Base-by-base conservation (phyloP, 2,329 filamentous ascomycete genomes). In the Fusarium sp. region DNA sequence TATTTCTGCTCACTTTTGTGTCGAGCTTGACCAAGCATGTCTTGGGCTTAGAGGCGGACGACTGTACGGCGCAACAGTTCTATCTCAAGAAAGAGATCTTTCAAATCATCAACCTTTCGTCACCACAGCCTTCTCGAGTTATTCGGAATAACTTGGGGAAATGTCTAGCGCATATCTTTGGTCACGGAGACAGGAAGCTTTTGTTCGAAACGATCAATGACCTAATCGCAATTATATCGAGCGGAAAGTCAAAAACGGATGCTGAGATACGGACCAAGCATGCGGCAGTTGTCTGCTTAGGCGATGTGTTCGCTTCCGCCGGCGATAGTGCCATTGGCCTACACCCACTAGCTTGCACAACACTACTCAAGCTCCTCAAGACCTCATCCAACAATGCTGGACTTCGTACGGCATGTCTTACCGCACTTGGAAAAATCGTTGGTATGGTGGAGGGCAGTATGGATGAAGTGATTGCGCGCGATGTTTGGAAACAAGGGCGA, bases 141-240 rank as follows among this genome's bases (percentile, higher is more conserved):
- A 92, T 98, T 77, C 90, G 96, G 74, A 96, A 95, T 81, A 97
- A 95, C 77, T 80, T 98, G 36, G 95, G 94, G 48, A 88, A 89
- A 79, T 95, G 94, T 73, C 91, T 98, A 71, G 91, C 91, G 42
- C 90, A 92, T 74, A 90, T 98, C 61, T 92, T 99, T 70, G 87
- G 86, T 17, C 91, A 92, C 68, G 96, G 96, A 14, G 95, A 98
- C 80, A 88, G 95, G 69, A 97, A 97, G 78, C 86, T 97, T 51
- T 87, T 99, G 4, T 98, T 97, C 77, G 96, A 99, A 80, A 97
- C 94, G 1, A 92, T 98, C 77, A 97, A 96, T 75, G 95, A 98
- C 71, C 85, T 98, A 13, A 85, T 95, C 11, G 84, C 82, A 13
- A 90, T 97, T 58, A 78, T 97, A 45, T 90, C 90, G 63, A 87